Base-by-base conservation (phyloP, 140 eudicot species). In the Erigeron philadelphicus region DNA sequence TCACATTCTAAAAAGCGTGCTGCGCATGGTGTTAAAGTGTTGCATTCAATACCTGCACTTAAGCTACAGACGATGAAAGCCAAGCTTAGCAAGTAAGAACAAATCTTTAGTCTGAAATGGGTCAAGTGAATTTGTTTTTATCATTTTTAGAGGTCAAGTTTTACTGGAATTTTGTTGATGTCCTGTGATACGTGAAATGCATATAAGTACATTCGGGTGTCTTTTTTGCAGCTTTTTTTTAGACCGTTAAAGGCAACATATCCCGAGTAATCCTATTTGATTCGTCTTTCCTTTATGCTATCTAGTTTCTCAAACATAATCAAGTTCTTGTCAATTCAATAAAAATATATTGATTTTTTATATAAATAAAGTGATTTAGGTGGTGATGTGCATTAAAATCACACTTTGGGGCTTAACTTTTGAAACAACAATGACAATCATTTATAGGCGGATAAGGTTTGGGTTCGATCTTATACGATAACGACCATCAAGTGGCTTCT, bases 11-110 rank as follows among this genome's bases (percentile, higher is more conserved):
- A 93, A 70, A 93, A 93, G 56, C 90, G 98, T 10, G 71, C 90
- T 63, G 82, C 82, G 67, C 98, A 93, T 68, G 89, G 95, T 11
- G 90, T 84, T 75, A 93, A 93, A 80, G 85, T 89, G 70, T 79
- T 89, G 84, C 98, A 93, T 80, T 89, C 96, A 13, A 81, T 83
- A 57, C 98, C 95, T 7, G 98, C 95, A 67, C 85, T 86, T 46
- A 93, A 89, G 87, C 81, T 93, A 64, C 90, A 93, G 68, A 93
- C 96, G 5, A 93, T 93, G 90, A 93, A 89, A 76, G 83, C 90
- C 40, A 93, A 86, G 71, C 88, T 93, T 35, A 93, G 96, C 95
- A 93, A 93, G 98, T 92, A 88, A 81, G 96, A 66, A 40, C 2
- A 48, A 68, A 55, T 52, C 46, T 38, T 47, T 9, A 49, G 9